Conservation (phyloP, 345 rosid species). For the Bretschneidera sinensis region DNA sequence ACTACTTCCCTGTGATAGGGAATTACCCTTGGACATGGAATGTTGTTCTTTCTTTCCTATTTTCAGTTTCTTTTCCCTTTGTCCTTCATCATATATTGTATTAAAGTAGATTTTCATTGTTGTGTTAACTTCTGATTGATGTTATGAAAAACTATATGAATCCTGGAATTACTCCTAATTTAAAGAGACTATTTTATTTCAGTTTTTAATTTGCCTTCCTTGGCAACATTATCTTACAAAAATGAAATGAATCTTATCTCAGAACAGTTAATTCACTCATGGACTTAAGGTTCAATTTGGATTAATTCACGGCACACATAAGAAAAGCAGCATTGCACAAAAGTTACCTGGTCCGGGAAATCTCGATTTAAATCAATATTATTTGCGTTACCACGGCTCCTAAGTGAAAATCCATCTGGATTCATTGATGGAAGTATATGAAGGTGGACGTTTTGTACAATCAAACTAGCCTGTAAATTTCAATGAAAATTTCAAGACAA, state of each 20-base stretch:
- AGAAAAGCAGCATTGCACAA: conserved; percentile 15
- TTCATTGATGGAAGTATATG: conserved; percentile 92
- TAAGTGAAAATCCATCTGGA: conserved; percentile 84
- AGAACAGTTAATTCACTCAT: conserved; percentile 10
- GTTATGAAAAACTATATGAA: background rate
- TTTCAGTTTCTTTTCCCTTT: too few species aligned
- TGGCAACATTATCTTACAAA: background rate
- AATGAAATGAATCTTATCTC: background rate
- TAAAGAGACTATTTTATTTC: background rate
- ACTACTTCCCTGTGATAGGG: too few species aligned
- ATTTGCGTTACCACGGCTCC: conserved; percentile 77
- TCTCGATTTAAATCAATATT: conserved; percentile 87
- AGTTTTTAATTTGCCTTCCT: too few species aligned
- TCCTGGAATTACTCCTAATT: background rate
- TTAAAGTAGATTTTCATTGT: background rate
- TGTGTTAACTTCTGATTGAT: background rate
- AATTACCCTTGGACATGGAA: too few species aligned
- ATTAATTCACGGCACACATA: background rate
- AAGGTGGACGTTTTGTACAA: conserved; percentile 82
- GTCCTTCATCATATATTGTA: too few species aligned
- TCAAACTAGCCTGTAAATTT: conserved; percentile 55
- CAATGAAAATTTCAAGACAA: background rate
- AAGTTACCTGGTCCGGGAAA: conserved; percentile 93
- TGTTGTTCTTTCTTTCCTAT: too few species aligned
- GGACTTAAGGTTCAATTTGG: conserved; percentile 9